Conservation (phyloP, 768 basidiomycete genomes). For the Mycena sanguinolenta region DNA sequence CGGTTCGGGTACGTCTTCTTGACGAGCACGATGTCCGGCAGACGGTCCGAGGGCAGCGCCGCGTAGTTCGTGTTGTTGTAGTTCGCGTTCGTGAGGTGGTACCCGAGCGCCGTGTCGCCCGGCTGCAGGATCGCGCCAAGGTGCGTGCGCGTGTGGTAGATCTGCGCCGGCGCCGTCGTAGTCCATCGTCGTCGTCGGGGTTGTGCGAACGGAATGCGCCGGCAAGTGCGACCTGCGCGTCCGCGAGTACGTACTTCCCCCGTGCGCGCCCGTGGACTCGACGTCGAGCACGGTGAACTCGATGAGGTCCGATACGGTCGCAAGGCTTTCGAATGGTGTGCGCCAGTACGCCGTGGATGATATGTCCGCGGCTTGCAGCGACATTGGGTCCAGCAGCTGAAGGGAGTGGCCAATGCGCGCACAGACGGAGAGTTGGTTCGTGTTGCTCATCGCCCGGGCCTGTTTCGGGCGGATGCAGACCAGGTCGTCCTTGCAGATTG, state of each 20-base stretch:
- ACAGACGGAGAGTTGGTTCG: constrained; percentile 89
- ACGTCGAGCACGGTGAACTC: constrained; percentile 97
- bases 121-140: constrained; percentile 93
- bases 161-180: constrained; percentile 78
- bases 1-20: constrained; percentile 96
- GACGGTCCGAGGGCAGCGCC: constrained; percentile 68
- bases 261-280: constrained; percentile 78
- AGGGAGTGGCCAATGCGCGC: constrained; percentile 92
- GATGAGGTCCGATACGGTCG: constrained; percentile 85
- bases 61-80: constrained; percentile 94
- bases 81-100: constrained; percentile 89
- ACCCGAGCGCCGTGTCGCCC: constrained; percentile 94
- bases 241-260: constrained; percentile 85
- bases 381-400: constrained; percentile 91
- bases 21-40: constrained; percentile 94
- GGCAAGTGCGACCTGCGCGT: constrained; percentile 89
- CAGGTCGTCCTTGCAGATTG: constrained; percentile 98
- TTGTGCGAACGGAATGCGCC: constrained; percentile 70
- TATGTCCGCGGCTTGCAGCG: constrained; percentile 87
- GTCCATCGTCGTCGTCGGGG: constrained; percentile 67
- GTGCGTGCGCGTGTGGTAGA: constrained; percentile 96
- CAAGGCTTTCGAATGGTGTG: constrained; percentile 87
- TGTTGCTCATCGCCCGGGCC: constrained; percentile 88
- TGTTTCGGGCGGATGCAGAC: constrained; percentile 89
- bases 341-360: constrained; percentile 89